Base-by-base conservation (phyloP, 1,139 yeast species). In the Torulaspora globosa region DNA sequence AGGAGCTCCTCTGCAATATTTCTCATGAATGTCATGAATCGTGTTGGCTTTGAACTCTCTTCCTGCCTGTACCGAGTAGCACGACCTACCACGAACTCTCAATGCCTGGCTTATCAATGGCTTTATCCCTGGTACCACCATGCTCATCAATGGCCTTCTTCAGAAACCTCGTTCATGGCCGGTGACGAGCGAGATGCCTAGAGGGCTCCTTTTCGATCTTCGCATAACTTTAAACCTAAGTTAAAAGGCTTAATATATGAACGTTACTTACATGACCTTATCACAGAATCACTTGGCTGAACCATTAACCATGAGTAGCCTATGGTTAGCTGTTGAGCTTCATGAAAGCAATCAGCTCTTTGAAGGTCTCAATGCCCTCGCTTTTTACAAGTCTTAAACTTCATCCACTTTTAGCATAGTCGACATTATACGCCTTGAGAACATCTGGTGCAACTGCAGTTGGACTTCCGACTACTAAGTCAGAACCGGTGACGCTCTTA, bases 401-500 rank as follows among this genome's bases (percentile, higher is more conserved):
- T 24, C 12, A 29, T 14, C 36, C 26, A 11, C 15, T 21, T 28
- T 33, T 41, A 29, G 21, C 36, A 32, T 48, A 49, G 32, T 44
- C 38, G 31, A 82, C 68, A 51, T 70, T 71, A 59, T 85, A 85
- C 24, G 73, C 70, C 7, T 65, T 64, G 50, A 89, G 68, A 1
- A 75, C 74, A 2, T 65, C 62, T 12, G 72, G 70, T 3, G 72
- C 65, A 1, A 88, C 89, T 16, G 59, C 58, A 36, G 90, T 79
- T 1, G 99, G 99, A 52, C 95, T 83, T 10, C 80, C 85, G 16
- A 92, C 95, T 41, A 92, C 87, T 0, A 87, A 80, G 65, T 92
- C 99, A 1, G 80, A 71, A 0, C 99, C 98, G 6, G 87, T 78
- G 55, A 84, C 83, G 41, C 90, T 88, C 67, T 92, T 92, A 1